Conservation (phyloP, 1,284 basidiomycete genomes). For the Puccinia novopanici region DNA sequence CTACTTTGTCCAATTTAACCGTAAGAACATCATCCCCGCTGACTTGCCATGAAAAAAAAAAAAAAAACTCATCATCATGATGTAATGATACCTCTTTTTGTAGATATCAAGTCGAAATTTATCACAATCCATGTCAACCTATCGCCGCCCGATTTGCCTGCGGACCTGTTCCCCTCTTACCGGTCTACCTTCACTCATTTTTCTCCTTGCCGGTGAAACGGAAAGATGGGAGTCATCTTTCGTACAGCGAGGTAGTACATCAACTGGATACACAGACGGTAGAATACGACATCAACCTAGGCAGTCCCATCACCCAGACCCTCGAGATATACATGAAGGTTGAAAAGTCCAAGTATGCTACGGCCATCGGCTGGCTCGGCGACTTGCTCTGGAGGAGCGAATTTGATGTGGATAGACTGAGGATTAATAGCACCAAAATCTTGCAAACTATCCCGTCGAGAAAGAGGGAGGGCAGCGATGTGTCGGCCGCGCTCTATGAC, state of each 20-base stretch:
- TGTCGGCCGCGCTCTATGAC: constrained; percentile 73
- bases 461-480: constrained; percentile 83
- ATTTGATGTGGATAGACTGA: constrained; percentile 83
- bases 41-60: too few species aligned
- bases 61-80: constrained; percentile 61
- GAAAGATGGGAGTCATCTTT: constrained; percentile 70
- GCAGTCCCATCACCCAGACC: constrained; percentile 74
- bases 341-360: constrained; percentile 76
- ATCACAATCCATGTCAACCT: constrained; percentile 71
- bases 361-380: constrained; percentile 80
- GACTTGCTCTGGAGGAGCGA: constrained; percentile 81
- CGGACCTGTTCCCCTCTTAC: constrained; percentile 62
- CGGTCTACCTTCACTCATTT: constrained; percentile 81
- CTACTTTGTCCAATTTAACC: constrained; percentile 85
- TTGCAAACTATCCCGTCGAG: constrained; percentile 90
- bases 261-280: constrained; percentile 89
- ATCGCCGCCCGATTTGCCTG: constrained; percentile 60
- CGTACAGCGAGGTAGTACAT: constrained; percentile 88
- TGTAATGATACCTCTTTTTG: constrained; percentile 66
- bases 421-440: too few species aligned
- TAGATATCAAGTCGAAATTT: constrained; percentile 76
- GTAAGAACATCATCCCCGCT: constrained; percentile 52
- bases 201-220: constrained; percentile 83
- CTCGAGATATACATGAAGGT: constrained; percentile 80
- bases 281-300: constrained; percentile 75